phyloP scores from a whole-genome alignment of 148 eudicot genomes.

The Cornus suecica region DNA sequence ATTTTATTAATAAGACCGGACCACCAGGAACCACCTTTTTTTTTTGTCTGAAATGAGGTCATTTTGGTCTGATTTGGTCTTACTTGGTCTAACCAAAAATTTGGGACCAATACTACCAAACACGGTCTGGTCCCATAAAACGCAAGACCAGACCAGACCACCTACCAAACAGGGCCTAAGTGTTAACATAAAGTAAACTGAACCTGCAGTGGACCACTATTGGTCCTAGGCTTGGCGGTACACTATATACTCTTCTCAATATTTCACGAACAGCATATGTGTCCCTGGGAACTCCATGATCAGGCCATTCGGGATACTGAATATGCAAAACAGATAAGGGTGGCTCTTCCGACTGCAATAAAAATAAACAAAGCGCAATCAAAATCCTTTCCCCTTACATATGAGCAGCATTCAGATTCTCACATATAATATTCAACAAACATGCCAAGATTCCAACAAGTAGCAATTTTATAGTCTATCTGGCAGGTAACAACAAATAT shows the following conservation, averaged over 20 bases:
- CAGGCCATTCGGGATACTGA: constrained; percentile 98
- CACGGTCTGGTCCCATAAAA: too few relatives aligned
- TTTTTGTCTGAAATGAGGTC: too few relatives aligned
- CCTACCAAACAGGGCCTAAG: too few relatives aligned
- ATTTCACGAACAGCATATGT: constrained; percentile 87
- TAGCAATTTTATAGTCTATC: neutral
- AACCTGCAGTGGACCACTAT: constrained; percentile 99
- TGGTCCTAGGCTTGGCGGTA: constrained; percentile 68
- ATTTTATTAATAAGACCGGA: too few relatives aligned
- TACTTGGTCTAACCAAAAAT: too few relatives aligned
- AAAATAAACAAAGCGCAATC: constrained; percentile 4
- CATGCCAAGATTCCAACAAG: neutral
- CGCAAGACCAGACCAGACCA: too few relatives aligned
- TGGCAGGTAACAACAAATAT: neutral
- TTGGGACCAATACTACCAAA: too few relatives aligned
- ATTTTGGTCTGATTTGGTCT: too few relatives aligned
- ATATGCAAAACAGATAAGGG: constrained; percentile 80
- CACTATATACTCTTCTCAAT: constrained; percentile 47
- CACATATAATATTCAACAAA: neutral
- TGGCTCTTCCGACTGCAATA: constrained; percentile 77
- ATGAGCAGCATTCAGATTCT: neutral
- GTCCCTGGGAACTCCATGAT: constrained; percentile 85
- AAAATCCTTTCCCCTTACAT: neutral
- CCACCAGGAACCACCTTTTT: too few relatives aligned
- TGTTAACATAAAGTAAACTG: constrained; percentile 6